Base-by-base conservation (phyloP, 306 rosid species). In the Spatholobus suberectus region DNA sequence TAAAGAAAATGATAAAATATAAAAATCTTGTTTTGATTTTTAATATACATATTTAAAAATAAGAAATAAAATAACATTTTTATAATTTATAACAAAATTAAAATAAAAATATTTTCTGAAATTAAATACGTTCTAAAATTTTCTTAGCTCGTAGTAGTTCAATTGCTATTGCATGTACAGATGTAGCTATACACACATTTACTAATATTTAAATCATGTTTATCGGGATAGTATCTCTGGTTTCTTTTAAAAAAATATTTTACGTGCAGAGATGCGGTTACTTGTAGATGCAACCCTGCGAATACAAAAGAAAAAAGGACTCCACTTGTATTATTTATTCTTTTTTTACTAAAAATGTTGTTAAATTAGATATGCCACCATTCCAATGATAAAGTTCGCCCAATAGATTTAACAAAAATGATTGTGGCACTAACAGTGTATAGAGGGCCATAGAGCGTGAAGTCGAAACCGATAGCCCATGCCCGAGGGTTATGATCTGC, bases 391-490 rank as follows among this genome's bases (percentile, higher is more conserved):
- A 57, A 55, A 57, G 7, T 57, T 57, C 6, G 4, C 0, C 0
- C 4, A 11, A 57, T 9, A 52, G 21, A 18, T 18, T 55, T 20
- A 20, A 55, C 5, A 20, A 55, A 55, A 55, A 55, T 55, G 0
- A 35, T 66, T 26, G 20, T 40, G 47, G 40, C 35, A 84, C 77
- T 54, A 26, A 93, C 97, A 82, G 93, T 67, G 78, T 90, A 93
- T 8, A 93, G 86, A 71, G 94, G 92, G 51, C 89, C 90, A 4
- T 85, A 88, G 55, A 93, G 94, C 70, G 84, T 87, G 6, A 80
- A 79, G 77, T 91, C 89, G 76, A 88, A 90, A 11, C 91, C 92
- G 0, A 90, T 81, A 3, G 88, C 82, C 97, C 97, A 91, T 0
- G 94, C 86, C 2, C 74, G 79, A 62, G 90, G 7, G 54, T 29